Base-by-base conservation (phyloP, 1,139 yeast genomes). In the Zygotorulaspora mrakii region DNA sequence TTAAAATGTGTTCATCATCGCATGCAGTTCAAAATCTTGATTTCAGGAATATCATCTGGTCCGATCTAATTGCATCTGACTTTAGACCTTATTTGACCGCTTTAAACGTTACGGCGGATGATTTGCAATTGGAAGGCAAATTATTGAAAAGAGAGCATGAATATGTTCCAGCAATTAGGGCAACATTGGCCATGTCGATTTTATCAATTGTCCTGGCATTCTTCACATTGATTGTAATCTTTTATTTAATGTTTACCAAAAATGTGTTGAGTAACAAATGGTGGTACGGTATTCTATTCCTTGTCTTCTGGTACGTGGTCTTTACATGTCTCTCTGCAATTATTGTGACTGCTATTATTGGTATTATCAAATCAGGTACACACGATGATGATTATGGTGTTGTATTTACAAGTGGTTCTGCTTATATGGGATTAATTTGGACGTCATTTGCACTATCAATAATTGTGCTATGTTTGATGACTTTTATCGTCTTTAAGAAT, bases 361-460 rank as follows among this genome's bases (percentile, higher is more conserved):
- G 50, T 21, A 52, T 59, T 31, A 57, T 61, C 43, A 60, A 61
- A 27, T 42, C 50, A 9, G 66, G 64, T 47, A 55, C 61, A 17
- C 42, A 55, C 5, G 46, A 52, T 4, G 66, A 61, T 39, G 43
- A 47, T 13, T 61, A 48, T 45, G 54, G 53, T 35, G 66, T 61
- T 12, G 44, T 46, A 17, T 54, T 54, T 39, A 48, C 41, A 5
- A 34, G 44, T 10, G 57, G 59, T 22, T 38, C 50, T 31, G 52
- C 61, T 7, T 53, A 47, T 42, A 37, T 43, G 27, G 64, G 63
- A 30, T 36, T 60, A 24, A 35, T 52, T 5, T 61, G 66, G 65
- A 42, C 57, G 16, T 55, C 58, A 3, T 59, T 61, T 38, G 39
- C 48, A 12, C 35, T 58, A 18, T 42, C 61, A 4, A 42, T 56